Conservation (phyloP, 176 grass and related monocot genomes). For the Leersia perrieri region DNA sequence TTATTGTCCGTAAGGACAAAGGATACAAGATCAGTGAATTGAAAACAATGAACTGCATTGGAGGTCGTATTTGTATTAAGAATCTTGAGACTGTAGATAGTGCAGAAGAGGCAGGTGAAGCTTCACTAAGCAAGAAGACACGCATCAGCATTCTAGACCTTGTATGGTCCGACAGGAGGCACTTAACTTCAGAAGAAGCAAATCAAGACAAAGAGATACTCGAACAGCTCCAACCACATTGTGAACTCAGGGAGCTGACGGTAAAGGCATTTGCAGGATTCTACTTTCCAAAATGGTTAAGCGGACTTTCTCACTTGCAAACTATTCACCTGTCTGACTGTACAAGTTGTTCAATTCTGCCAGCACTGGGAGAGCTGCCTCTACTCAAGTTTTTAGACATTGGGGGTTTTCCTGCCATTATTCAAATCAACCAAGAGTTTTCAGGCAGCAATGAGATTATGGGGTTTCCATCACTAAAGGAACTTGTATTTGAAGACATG, state of each 20-base stretch:
- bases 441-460: constrained; percentile 32
- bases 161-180: constrained; percentile 44
- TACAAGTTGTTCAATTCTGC: constrained; percentile 45
- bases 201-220: constrained; percentile 37
- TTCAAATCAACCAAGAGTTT: constrained; percentile 58
- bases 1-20: constrained; percentile 47
- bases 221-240: constrained; percentile 52
- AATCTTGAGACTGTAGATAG: constrained; percentile 55
- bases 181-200: constrained; percentile 20
- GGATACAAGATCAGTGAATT: constrained; percentile 68
- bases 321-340: constrained; percentile 69
- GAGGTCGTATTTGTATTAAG: constrained; percentile 49
- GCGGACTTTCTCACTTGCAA: constrained; percentile 49
- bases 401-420: constrained; percentile 39
- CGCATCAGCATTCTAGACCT: constrained; percentile 52
- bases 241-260: constrained; percentile 54
- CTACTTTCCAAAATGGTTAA: constrained; percentile 66
- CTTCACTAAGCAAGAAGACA: constrained; percentile 47
- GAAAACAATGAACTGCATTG: constrained; percentile 43
- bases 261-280: constrained; percentile 49
- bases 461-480: constrained; percentile 61
- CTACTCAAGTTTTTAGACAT: constrained; percentile 54
- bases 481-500: constrained; percentile 57
- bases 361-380: constrained; percentile 58
- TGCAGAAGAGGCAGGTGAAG: constrained; percentile 47